phyloP scores from a whole-genome alignment of 225 moss, liverwort and hornwort species.

The Asterella californica region DNA sequence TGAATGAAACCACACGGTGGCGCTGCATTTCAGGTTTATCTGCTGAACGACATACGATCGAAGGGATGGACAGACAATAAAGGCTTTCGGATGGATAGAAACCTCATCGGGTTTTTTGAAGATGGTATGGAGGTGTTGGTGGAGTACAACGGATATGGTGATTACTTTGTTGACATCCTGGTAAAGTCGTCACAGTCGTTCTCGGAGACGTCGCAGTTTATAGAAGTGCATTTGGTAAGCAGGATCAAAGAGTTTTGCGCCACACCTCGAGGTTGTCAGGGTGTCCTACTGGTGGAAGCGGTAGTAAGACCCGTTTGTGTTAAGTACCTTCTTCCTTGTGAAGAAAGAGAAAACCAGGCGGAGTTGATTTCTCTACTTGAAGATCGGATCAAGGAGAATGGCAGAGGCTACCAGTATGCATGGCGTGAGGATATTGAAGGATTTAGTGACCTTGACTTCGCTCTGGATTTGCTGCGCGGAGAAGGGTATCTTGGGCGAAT shows the following conservation, averaged over 20 bases:
- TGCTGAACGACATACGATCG: conserved; percentile 45
- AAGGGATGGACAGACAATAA: conserved; percentile 9
- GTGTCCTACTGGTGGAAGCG: conserved; percentile 59
- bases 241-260: conserved; percentile 62
- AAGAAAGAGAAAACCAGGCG: conserved; percentile 54
- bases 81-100: conserved; percentile 32
- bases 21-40: conserved; percentile 45
- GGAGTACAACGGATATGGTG: conserved; percentile 53
- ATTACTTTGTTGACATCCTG: conserved; percentile 58
- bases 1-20: neutral
- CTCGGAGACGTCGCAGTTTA: conserved; percentile 44
- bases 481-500: conserved; percentile 4
- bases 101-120: conserved; percentile 48
- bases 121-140: conserved; percentile 66
- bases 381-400: conserved; percentile 44
- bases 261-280: conserved; percentile 65
- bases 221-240: conserved; percentile 41
- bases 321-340: conserved; percentile 47
- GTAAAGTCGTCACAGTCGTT: conserved; percentile 49
- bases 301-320: conserved; percentile 62
- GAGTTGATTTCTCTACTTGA: conserved; percentile 32
- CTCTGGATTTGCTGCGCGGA: conserved; percentile 14
- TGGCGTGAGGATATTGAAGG: conserved; percentile 63
- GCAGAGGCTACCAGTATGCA: conserved; percentile 48
- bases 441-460: conserved; percentile 39